Conservation (phyloP, 2,329 filamentous ascomycete species). For the Trichoderma citrinoviride region DNA sequence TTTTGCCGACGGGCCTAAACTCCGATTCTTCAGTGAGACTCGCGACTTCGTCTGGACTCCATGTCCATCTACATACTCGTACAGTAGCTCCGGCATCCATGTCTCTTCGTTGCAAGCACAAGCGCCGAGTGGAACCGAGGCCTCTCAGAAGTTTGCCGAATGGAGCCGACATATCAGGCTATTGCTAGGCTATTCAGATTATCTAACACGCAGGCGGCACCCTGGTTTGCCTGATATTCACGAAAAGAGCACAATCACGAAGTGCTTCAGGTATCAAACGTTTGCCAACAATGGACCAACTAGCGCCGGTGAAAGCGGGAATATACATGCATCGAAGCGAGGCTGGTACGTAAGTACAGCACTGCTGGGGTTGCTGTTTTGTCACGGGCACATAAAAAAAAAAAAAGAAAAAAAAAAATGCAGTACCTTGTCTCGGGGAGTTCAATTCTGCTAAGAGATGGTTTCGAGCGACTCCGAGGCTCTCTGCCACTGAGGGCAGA, state of each 20-base stretch:
- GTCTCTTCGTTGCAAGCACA: slow-evolving; percentile 13
- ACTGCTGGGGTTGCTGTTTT: not conserved
- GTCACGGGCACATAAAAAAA: not conserved
- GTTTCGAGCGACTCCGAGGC: no score
- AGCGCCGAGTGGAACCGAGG: slow-evolving; percentile 17
- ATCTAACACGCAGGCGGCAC: not conserved
- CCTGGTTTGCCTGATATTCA: not conserved
- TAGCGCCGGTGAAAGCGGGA: slow-evolving; percentile 19
- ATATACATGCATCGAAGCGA: slow-evolving; percentile 1
- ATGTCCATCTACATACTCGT: not conserved
- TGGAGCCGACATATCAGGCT: slow-evolving; percentile 15
- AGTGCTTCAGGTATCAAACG: no score
- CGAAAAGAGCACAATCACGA: not conserved
- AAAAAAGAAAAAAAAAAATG: no score
- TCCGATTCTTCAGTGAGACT: slow-evolving; percentile 5
- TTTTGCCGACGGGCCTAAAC: slow-evolving; percentile 20
- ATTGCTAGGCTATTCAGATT: slow-evolving; percentile 10
- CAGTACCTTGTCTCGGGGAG: no score
- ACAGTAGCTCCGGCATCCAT: slow-evolving; percentile 16
- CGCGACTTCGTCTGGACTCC: not conserved
- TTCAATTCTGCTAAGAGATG: no score
- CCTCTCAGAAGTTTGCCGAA: slow-evolving; percentile 18
- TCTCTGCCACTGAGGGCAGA: not conserved
- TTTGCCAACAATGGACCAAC: slow-evolving; percentile 7
- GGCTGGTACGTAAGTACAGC: not conserved